A percentile compares a stretch with the other conserved stretches of the same genome.
Evolutionary conservation across 306 rosid genomes (phyloP).

Genomic region (Benincasa hispida): DNA sequence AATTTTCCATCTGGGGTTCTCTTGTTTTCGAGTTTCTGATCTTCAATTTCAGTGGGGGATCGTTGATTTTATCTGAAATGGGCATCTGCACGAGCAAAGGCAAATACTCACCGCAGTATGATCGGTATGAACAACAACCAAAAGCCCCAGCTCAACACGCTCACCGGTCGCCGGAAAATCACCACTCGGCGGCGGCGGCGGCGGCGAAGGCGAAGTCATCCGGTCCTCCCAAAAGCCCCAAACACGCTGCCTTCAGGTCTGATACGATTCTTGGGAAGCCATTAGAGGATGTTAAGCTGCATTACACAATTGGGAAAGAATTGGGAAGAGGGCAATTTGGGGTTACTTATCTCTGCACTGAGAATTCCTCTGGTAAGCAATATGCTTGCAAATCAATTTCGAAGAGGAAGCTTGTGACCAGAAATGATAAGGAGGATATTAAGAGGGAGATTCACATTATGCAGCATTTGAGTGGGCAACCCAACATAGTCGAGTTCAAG

Average conservation of each 20-base stretch:
- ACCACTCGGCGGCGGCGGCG: not conserved
- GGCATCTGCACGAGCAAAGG: conserved; percentile 52
- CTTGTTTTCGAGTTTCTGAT: conserved; percentile 13
- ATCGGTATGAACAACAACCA: conserved; percentile 31
- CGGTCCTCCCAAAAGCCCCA: conserved; percentile 26
- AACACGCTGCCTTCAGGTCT: conserved; percentile 12
- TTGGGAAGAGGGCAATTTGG: conserved; percentile 93
- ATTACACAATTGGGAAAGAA: conserved; percentile 55
- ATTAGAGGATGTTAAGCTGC: conserved; percentile 53
- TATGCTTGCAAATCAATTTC: conserved; percentile 87
- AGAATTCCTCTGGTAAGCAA: conserved; percentile 45
- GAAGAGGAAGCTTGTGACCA: conserved; percentile 61
- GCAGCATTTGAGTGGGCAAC: conserved; percentile 91
- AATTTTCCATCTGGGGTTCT: not conserved
- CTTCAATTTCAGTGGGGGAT: conserved; percentile 2
- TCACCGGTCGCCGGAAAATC: conserved; percentile 26
- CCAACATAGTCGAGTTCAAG: conserved; percentile 81
- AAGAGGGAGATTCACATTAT: conserved; percentile 82
- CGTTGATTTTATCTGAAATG: conserved; percentile 18
- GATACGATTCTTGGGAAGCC: conserved; percentile 56
- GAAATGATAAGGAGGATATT: conserved; percentile 58
- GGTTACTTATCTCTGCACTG: conserved; percentile 64
- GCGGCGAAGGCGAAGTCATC: conserved; percentile 9
- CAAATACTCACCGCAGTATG: conserved; percentile 19
- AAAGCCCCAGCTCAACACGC: conserved; percentile 24